Evolutionary conservation across 192 early-diverging fungal species (phyloP).

Genomic region (Linnemannia schmuckeri): DNA sequence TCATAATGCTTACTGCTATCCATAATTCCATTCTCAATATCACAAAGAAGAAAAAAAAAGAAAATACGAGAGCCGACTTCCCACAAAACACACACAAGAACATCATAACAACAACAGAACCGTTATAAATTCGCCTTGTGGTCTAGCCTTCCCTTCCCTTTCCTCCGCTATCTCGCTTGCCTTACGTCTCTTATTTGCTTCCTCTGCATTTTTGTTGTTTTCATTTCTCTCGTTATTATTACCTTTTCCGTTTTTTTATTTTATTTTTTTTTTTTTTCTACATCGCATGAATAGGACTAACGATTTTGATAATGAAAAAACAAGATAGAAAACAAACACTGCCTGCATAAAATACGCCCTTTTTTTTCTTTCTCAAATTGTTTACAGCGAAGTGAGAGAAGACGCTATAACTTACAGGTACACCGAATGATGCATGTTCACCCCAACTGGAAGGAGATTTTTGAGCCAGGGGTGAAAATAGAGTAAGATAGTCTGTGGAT

Average conservation of each 20-base stretch:
- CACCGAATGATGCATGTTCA: neutral
- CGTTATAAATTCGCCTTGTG: neutral
- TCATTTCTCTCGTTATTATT: neutral
- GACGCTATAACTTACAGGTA: neutral
- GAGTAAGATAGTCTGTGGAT: neutral
- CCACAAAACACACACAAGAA: neutral
- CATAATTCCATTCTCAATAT: neutral
- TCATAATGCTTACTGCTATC: too few relatives aligned
- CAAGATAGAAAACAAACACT: too few relatives aligned
- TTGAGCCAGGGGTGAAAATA: neutral
- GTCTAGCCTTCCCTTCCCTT: neutral
- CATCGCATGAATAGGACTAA: neutral
- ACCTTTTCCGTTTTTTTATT: neutral
- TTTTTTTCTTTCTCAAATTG: too few relatives aligned
- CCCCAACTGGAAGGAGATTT: neutral
- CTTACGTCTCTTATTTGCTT: neutral
- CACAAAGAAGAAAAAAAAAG: neutral
- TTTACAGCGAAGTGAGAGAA: neutral
- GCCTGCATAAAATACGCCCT: too few relatives aligned
- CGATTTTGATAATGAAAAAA: neutral
- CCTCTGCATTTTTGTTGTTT: neutral
- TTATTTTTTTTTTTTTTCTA: neutral
- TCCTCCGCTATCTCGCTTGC: neutral
- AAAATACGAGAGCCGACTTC: neutral
- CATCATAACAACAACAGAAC: neutral